These are phyloP conservation scores for Calocybe cyanea DNA, from an alignment of 768 basidiomycete species.

Conservation along the genomic window DNA sequence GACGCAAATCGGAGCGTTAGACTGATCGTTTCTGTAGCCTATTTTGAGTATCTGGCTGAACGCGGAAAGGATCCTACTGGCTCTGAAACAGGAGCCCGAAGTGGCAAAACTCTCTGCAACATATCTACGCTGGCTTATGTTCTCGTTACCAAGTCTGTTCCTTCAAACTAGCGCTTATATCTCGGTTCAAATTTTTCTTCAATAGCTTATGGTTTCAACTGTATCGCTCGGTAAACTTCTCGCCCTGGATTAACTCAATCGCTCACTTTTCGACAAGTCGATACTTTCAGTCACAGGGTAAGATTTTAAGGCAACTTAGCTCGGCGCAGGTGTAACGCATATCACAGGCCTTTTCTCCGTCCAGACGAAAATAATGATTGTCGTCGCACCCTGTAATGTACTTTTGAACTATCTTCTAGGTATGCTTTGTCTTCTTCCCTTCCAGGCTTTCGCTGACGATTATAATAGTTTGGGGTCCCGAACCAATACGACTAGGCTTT, in stretches of 20 bases:
- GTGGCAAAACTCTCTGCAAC: constrained; percentile 71
- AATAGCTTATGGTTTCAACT: constrained; percentile 50
- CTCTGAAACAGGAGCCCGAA: constrained; percentile 73
- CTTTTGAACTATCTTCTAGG: constrained; percentile 80
- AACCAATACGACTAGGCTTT: constrained; percentile 75
- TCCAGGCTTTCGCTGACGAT: not conserved
- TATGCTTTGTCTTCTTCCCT: constrained; percentile 21
- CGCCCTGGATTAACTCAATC: not conserved
- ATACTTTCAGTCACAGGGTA: constrained; percentile 82
- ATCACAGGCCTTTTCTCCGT: constrained; percentile 9
- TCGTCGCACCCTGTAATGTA: constrained; percentile 83
- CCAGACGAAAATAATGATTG: constrained; percentile 7
- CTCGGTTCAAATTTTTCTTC: not conserved
- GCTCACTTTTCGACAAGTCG: constrained; percentile 29
- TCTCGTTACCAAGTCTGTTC: constrained; percentile 66
- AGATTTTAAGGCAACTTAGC: not conserved
- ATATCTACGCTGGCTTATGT: constrained; percentile 70
- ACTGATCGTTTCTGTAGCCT: constrained; percentile 33
- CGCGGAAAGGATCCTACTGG: constrained; percentile 72
- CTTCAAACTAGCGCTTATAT: not conserved
- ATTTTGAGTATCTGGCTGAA: constrained; percentile 77
- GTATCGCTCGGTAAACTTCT: constrained; percentile 34
- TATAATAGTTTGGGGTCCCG: constrained; percentile 71
- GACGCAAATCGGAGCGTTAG: constrained; percentile 15
- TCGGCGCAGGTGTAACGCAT: not conserved